These are phyloP conservation scores for Aspergillus unguis DNA, from an alignment of 2,329 filamentous ascomycete genomes.

Conservation along the genomic window DNA sequence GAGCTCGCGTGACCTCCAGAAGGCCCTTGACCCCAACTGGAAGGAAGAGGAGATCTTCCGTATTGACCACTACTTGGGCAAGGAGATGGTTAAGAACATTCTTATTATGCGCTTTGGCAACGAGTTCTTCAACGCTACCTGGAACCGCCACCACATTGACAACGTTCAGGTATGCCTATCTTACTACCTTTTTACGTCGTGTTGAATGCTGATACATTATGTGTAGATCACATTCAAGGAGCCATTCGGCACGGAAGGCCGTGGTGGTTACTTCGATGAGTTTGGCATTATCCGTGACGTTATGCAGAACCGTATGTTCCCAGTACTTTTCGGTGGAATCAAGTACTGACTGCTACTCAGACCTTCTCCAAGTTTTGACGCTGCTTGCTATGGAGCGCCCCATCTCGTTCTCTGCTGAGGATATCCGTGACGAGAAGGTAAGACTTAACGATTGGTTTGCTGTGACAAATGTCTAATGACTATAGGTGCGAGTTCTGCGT, in stretches of 20 bases:
- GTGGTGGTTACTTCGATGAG: slow-evolving; percentile 98
- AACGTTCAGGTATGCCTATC: slow-evolving; percentile 69
- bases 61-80: slow-evolving; percentile 98
- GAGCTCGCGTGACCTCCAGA: slow-evolving; percentile 91
- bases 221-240: slow-evolving; percentile 91
- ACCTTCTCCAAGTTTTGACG: slow-evolving; percentile 92
- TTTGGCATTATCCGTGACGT: slow-evolving; percentile 99
- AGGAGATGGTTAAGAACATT: slow-evolving; percentile 99
- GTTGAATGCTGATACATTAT: slow-evolving; percentile 13
- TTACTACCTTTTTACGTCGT: neutral
- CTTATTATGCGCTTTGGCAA: slow-evolving; percentile 97
- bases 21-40: slow-evolving; percentile 95
- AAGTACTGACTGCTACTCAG: slow-evolving; percentile 34
- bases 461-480: slow-evolving; percentile 2
- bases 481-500: slow-evolving; percentile 77
- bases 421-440: slow-evolving; percentile 94
- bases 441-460: neutral
- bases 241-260: slow-evolving; percentile 95
- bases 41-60: slow-evolving; percentile 98
- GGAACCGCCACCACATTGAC: slow-evolving; percentile 99
- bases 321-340: neutral
- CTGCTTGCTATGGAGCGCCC: slow-evolving; percentile 97
- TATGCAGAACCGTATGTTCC: slow-evolving; percentile 85
- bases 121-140: slow-evolving; percentile 96
- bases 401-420: slow-evolving; percentile 96